Percentiles rank a stretch among this genome's conserved stretches.
phyloP scores from a whole-genome alignment of 192 early-diverging fungal genomes.

The Pilaira anomala region DNA sequence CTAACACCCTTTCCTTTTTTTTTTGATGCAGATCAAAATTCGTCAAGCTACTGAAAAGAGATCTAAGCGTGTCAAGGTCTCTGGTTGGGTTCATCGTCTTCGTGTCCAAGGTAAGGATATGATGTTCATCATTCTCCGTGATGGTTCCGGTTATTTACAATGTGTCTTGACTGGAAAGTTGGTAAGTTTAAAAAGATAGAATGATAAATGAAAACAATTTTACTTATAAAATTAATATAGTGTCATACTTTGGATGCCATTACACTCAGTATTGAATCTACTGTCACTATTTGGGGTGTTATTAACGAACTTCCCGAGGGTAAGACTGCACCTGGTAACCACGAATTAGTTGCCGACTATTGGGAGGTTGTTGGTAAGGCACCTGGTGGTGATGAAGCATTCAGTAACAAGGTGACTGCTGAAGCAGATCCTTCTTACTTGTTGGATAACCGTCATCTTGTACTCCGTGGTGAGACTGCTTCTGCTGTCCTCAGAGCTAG shows the following conservation, averaged over 20 bases:
- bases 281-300: slow-evolving; percentile 84
- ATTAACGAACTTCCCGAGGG: slow-evolving; percentile 87
- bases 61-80: slow-evolving; percentile 77
- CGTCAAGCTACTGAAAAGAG: slow-evolving; percentile 59
- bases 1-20: neutral
- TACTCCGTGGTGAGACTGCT: slow-evolving; percentile 89
- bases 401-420: slow-evolving; percentile 84
- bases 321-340: slow-evolving; percentile 94
- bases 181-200: slow-evolving; percentile 43
- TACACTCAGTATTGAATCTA: slow-evolving; percentile 89
- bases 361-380: slow-evolving; percentile 94
- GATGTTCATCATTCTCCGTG: slow-evolving; percentile 92
- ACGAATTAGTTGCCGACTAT: slow-evolving; percentile 93
- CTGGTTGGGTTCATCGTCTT: slow-evolving; percentile 94
- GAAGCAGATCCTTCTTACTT: slow-evolving; percentile 87
- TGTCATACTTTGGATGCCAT: slow-evolving; percentile 94
- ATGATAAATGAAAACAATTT: neutral
- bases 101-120: slow-evolving; percentile 97
- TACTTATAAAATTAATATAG: slow-evolving; percentile 44
- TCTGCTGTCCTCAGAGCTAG: slow-evolving; percentile 86
- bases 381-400: slow-evolving; percentile 91
- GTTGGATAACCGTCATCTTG: slow-evolving; percentile 93
- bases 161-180: slow-evolving; percentile 84
- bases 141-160: slow-evolving; percentile 93
- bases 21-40: slow-evolving; percentile 67